phyloP scores from a whole-genome alignment of 148 eudicot species.

The Amaranthus cruentus region DNA sequence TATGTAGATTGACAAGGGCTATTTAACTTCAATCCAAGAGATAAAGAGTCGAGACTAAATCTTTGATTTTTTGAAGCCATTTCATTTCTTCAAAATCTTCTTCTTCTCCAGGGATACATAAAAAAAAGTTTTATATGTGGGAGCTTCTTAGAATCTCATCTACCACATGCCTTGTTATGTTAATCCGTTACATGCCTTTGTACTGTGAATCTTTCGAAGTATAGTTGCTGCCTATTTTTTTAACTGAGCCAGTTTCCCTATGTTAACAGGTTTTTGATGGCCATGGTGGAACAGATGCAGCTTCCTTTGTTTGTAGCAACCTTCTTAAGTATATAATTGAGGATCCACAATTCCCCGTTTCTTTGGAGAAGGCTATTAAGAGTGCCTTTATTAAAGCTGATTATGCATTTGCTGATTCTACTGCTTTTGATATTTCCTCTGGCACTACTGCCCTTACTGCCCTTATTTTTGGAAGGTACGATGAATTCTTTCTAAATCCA shows the following conservation, averaged over 20 bases:
- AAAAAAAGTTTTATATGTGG: background rate
- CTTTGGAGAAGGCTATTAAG: slow-evolving; percentile 52
- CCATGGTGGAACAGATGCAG: slow-evolving; percentile 89
- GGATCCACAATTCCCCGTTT: slow-evolving; percentile 58
- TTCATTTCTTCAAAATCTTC: background rate
- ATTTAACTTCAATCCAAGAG: background rate
- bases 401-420: slow-evolving; percentile 67
- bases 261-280: slow-evolving; percentile 81
- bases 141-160: background rate
- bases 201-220: background rate
- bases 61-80: background rate
- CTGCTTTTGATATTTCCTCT: slow-evolving; percentile 65
- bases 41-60: no score
- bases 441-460: slow-evolving; percentile 85
- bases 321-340: slow-evolving; percentile 65
- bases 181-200: background rate
- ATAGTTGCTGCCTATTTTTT: background rate
- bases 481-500: no score
- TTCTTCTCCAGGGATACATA: background rate
- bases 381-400: slow-evolving; percentile 79
- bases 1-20: background rate
- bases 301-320: slow-evolving; percentile 59
- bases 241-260: background rate
- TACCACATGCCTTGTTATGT: background rate
- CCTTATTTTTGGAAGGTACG: slow-evolving; percentile 68